phyloP scores from a whole-genome alignment of 805 yeast genomes.

The Kurtzmaniella fragi region DNA sequence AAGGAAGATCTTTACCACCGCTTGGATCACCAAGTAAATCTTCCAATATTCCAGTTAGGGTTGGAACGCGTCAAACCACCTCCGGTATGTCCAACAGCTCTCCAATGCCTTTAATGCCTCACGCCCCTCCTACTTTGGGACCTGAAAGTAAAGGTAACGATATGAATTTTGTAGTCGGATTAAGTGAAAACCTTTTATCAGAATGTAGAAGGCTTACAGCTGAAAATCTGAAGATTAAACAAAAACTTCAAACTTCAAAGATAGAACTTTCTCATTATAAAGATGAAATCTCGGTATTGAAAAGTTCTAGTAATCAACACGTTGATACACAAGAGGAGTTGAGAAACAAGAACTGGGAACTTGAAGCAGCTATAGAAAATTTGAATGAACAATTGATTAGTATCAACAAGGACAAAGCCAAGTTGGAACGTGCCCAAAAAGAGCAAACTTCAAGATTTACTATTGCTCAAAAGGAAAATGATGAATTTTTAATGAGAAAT shows the following conservation, averaged over 20 bases:
- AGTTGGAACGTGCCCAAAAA: slow-evolving; percentile 26
- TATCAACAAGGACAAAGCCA: slow-evolving; percentile 35
- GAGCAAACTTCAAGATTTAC: slow-evolving; percentile 26
- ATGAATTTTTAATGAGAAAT: slow-evolving; percentile 38
- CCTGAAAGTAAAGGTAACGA: slow-evolving; percentile 52
- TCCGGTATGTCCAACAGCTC: slow-evolving; percentile 2
- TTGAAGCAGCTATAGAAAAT: slow-evolving; percentile 48
- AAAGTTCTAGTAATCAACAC: slow-evolving; percentile 28
- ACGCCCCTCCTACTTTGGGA: slow-evolving; percentile 27
- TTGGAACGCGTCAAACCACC: not conserved
- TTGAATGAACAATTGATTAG: slow-evolving; percentile 40
- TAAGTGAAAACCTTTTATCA: slow-evolving; percentile 64
- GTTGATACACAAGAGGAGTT: slow-evolving; percentile 42
- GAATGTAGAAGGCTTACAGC: slow-evolving; percentile 71
- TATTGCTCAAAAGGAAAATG: slow-evolving; percentile 42
- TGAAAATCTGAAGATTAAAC: slow-evolving; percentile 48
- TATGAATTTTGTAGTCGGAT: slow-evolving; percentile 66
- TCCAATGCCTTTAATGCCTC: slow-evolving; percentile 10
- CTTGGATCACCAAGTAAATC: slow-evolving; percentile 7
- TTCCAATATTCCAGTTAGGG: not conserved
- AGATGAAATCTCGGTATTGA: slow-evolving; percentile 29
- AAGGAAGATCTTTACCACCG: slow-evolving; percentile 9
- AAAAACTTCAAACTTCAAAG: slow-evolving; percentile 35
- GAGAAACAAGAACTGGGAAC: slow-evolving; percentile 61
- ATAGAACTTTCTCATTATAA: slow-evolving; percentile 39